A percentile compares a stretch with the other conserved stretches of the same genome.
Conservation (phyloP, 78 protist genomes). For the Dictyostelium brefeldianum region DNA sequence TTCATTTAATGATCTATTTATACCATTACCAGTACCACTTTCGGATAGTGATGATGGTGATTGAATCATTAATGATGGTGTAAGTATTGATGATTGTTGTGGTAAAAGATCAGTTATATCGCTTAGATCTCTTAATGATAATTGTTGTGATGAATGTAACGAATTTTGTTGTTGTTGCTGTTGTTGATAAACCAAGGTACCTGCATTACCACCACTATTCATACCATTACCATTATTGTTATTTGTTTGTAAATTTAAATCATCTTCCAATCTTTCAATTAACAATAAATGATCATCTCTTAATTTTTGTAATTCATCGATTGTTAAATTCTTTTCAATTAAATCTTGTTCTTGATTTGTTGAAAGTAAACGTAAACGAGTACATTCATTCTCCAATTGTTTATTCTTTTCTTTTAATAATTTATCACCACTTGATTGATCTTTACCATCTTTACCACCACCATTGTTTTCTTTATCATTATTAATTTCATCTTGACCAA, state of each 20-base stretch:
- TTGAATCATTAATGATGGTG: neutral
- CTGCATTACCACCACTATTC: conserved; percentile 36
- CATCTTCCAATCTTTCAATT: conserved; percentile 72
- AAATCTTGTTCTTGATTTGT: conserved; percentile 30
- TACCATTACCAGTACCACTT: neutral
- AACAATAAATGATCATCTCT: conserved; percentile 23
- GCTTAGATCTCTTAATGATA: neutral
- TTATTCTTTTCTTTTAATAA: conserved; percentile 77
- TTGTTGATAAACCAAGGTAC: conserved; percentile 15
- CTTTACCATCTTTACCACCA: neutral
- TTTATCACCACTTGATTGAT: conserved; percentile 2
- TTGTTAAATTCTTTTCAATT: neutral
- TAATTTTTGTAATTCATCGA: conserved; percentile 21
- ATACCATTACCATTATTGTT: neutral
- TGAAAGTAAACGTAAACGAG: conserved; percentile 28
- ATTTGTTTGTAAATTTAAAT: neutral
- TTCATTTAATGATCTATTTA: neutral
- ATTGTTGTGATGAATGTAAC: conserved; percentile 1
- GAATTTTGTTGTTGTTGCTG: neutral
- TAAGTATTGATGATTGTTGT: neutral
- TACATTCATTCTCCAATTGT: conserved; percentile 77
- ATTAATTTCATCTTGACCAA: conserved; percentile 44
- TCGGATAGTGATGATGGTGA: neutral
- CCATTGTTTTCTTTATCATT: neutral
- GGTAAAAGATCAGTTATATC: conserved; percentile 28